phyloP scores from a whole-genome alignment of 352 stramenopile species.

The Halophytophthora batemanensis region DNA sequence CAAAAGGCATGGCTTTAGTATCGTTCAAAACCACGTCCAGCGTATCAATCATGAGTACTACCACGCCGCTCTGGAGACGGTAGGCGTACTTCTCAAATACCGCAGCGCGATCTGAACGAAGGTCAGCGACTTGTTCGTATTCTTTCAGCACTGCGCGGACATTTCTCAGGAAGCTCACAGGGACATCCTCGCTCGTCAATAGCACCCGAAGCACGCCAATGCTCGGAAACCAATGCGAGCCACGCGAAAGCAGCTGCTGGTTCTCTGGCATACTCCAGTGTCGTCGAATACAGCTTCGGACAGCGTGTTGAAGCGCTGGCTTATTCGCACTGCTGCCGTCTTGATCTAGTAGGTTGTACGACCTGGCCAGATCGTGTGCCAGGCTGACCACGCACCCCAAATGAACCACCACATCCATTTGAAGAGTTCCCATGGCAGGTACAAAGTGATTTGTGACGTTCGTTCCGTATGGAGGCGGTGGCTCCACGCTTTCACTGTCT shows the following conservation, averaged over 20 bases:
- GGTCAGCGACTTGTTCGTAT: slow-evolving; percentile 39
- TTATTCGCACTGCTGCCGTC: neutral
- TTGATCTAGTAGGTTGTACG: slow-evolving; percentile 14
- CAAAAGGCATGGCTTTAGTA: slow-evolving; percentile 16
- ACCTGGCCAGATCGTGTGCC: slow-evolving; percentile 28
- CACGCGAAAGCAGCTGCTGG: slow-evolving; percentile 30
- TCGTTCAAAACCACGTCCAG: slow-evolving; percentile 27
- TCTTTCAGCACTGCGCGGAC: slow-evolving; percentile 30
- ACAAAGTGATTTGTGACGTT: slow-evolving; percentile 33
- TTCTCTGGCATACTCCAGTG: slow-evolving; percentile 39
- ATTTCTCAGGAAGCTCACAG: slow-evolving; percentile 25
- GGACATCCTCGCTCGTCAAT: slow-evolving; percentile 26
- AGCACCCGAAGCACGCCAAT: slow-evolving; percentile 38
- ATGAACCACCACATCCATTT: slow-evolving; percentile 33
- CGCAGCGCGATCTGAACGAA: slow-evolving; percentile 1
- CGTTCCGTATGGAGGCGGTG: slow-evolving; percentile 17
- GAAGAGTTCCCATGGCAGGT: slow-evolving; percentile 13
- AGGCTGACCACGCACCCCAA: slow-evolving; percentile 30
- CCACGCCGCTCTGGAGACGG: slow-evolving; percentile 18
- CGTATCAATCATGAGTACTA: slow-evolving; percentile 41
- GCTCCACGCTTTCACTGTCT: neutral
- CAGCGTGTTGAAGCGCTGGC: slow-evolving; percentile 9
- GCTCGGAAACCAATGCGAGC: slow-evolving; percentile 40
- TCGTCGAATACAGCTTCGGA: slow-evolving; percentile 37
- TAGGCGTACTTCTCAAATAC: slow-evolving; percentile 25